Conservation (phyloP, 805 yeast genomes). For the Clavispora fructus region DNA sequence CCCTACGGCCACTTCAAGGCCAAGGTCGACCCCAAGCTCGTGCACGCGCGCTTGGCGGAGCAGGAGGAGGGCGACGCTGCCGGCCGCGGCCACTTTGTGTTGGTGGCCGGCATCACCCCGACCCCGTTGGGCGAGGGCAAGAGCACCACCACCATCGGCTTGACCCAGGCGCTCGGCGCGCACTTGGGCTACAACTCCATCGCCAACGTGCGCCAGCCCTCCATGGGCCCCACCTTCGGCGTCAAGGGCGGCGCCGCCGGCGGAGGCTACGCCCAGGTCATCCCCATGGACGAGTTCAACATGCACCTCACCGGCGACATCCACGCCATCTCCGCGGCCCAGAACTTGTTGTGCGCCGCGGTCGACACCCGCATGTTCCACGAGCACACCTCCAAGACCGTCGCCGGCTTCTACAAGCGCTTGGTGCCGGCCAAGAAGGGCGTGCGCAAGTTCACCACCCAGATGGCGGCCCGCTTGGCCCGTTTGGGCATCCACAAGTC, state of each 20-base stretch:
- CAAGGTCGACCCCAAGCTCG: conserved; percentile 55
- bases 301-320: conserved; percentile 97
- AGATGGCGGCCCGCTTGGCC: conserved; percentile 69
- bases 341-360: conserved; percentile 91
- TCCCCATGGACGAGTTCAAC: conserved; percentile 98
- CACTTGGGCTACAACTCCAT: conserved; percentile 76
- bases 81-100: conserved; percentile 77
- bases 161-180: conserved; percentile 95
- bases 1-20: conserved; percentile 88
- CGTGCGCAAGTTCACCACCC: conserved; percentile 66
- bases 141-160: conserved; percentile 91
- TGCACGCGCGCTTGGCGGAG: conserved; percentile 44
- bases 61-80: conserved; percentile 60
- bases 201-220: conserved; percentile 96
- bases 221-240: conserved; percentile 99
- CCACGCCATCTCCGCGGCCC: conserved; percentile 93
- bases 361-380: conserved; percentile 96
- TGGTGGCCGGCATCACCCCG: conserved; percentile 97
- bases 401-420: conserved; percentile 74
- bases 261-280: conserved; percentile 96
- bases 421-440: conserved; percentile 86
- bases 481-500: conserved; percentile 80
- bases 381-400: conserved; percentile 76
- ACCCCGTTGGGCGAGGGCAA: conserved; percentile 98
- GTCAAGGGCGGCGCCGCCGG: conserved; percentile 99